Base-by-base conservation (phyloP, 2,329 filamentous ascomycete genomes). In the Calonectria ilicicola region DNA sequence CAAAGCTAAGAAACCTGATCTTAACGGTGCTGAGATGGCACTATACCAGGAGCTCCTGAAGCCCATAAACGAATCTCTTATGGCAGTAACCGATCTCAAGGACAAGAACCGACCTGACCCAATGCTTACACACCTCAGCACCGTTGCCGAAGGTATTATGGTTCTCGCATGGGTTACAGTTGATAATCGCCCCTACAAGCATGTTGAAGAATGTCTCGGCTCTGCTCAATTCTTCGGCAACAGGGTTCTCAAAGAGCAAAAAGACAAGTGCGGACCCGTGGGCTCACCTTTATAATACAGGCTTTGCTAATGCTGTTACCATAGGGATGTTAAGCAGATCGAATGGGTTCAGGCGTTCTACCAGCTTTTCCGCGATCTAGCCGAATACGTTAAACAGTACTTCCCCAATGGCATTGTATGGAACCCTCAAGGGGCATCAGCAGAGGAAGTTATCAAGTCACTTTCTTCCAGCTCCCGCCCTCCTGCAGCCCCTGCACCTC, bases 301-400 rank as follows among this genome's bases (percentile, higher is more conserved):
- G 42, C 15, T 23, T n/a, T 38, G 69, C 53, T 76, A 46, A 75
- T 53, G 32, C 47, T 19, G 27, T 17, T 23, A 29, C 21, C 19
- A 5, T 65, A 97, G 94, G 86, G 94, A 96, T 80, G 89, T 91
- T 68, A 91, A 91, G 79, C 94, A 98, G 79, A 90, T 96, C 68
- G 93, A 97, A 81, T 99, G 96, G 91, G 92, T 98, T 40, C 94
- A 96, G 80, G 89, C 95, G n/a, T 98, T 97, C 86, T 98, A 98
- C 85, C 92, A 93, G 80, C 90, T 98, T 72, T 97, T 98, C 87
- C 94, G 93, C 79, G 92, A 95, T 35, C 91, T 99, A 51, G 88
- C 91, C 70, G 92, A 93, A 64, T 98, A 97, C 82, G 92, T 97
- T 77, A 96, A 96, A 86, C 91, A 95, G 79, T 92, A 96, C 82